Conservation (phyloP, 106 monocot species). For the Platanthera guangdongensis region DNA sequence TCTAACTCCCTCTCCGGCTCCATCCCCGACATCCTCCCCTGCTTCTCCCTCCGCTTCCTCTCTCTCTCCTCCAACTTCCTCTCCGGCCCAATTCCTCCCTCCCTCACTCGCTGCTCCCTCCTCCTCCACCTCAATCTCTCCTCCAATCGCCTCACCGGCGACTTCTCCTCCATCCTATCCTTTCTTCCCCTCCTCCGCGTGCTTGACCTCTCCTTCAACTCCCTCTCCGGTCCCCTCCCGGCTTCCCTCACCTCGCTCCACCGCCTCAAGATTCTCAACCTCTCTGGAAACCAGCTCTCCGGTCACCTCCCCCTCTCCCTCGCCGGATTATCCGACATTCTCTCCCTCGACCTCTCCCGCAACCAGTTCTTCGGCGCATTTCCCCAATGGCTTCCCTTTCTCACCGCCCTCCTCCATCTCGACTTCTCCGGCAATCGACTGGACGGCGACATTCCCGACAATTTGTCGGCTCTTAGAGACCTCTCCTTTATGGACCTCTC, state of each 20-base stretch:
- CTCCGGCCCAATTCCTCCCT: constrained; percentile 40
- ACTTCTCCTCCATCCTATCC: constrained; percentile 19
- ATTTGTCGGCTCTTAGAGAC: constrained; percentile 31
- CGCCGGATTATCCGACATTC: constrained; percentile 52
- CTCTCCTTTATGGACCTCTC: constrained; percentile 41
- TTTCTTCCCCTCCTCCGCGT: constrained; percentile 34
- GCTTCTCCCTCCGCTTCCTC: constrained; percentile 43
- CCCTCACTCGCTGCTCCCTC: constrained; percentile 31
- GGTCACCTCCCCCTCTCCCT: constrained; percentile 48
- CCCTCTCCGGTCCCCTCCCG: constrained; percentile 42
- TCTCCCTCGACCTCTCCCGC: constrained; percentile 40
- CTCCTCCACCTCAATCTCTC: constrained; percentile 64
- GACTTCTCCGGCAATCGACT: constrained; percentile 63
- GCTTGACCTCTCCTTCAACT: constrained; percentile 64
- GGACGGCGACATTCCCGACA: constrained; percentile 32
- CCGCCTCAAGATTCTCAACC: constrained; percentile 41
- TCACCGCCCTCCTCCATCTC: constrained; percentile 29
- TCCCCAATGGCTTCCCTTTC: constrained; percentile 48
- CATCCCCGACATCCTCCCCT: constrained; percentile 5
- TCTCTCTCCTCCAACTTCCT: constrained; percentile 42
- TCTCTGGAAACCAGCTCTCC: constrained; percentile 48
- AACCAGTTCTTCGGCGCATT: constrained; percentile 55
- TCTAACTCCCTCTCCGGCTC: constrained; percentile 9
- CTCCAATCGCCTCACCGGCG: constrained; percentile 54
- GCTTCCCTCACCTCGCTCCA: constrained; percentile 34